phyloP scores from a whole-genome alignment of 148 eudicot species.

The Talinum fruticosum region DNA sequence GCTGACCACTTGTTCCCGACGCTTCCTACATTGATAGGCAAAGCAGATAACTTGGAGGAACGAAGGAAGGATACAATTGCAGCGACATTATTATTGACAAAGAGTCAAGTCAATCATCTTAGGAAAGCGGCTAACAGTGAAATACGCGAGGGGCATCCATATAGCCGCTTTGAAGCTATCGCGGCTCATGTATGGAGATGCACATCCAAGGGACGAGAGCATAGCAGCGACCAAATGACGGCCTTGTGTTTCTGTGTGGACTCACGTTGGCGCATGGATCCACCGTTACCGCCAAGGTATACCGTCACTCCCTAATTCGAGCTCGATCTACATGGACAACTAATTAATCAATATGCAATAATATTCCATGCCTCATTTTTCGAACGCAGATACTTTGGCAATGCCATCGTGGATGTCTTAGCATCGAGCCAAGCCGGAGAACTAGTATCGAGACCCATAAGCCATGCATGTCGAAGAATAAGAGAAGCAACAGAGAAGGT shows the following conservation, averaged over 20 bases:
- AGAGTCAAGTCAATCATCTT: constrained; percentile 19
- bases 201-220: constrained; percentile 21
- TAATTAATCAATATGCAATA: too few species aligned
- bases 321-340: too few species aligned
- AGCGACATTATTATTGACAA: constrained; percentile 2
- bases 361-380: not conserved
- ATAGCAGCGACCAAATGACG: constrained; percentile 12
- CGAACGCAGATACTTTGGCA: not conserved
- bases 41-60: not conserved
- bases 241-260: constrained; percentile 9
- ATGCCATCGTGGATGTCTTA: not conserved
- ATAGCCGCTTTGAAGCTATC: constrained; percentile 24
- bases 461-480: constrained; percentile 32
- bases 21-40: not conserved
- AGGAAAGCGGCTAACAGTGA: constrained; percentile 3
- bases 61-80: not conserved
- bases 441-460: constrained; percentile 1
- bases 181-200: constrained; percentile 28
- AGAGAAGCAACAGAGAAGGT: constrained; percentile 33
- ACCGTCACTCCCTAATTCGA: too few species aligned
- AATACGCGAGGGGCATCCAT: not conserved
- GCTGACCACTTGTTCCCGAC: not conserved
- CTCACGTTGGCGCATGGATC: constrained; percentile 20
- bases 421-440: not conserved
- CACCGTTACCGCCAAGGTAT: constrained; percentile 24